Base-by-base conservation (phyloP, 2,329 filamentous ascomycete species). In the Westerdykella aurantiaca region DNA sequence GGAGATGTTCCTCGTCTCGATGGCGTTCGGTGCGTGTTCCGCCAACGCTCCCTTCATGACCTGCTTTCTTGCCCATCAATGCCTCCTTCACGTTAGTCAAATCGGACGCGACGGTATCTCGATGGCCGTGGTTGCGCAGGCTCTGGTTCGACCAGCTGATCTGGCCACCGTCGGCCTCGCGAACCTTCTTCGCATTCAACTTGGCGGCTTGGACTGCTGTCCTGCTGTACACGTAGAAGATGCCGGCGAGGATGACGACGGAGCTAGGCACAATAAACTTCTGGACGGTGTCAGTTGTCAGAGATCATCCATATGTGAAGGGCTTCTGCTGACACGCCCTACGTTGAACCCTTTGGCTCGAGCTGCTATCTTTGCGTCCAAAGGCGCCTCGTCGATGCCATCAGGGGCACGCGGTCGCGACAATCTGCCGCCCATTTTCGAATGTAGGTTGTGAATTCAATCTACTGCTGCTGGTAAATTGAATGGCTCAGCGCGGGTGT, bases 131-230 rank as follows among this genome's bases (percentile, higher is more conserved):
- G 42, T 76, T 59, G 45, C 78, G 67, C 51, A 75, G 53, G 51
- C 66, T 74, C 66, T 81, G 77, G 44, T 78, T 77, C 41, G 75
- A 61, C 73, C 71, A 79, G 57, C 58, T 73, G 49, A 72, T 77
- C 66, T 70, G 76, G 41, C 75, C 78, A 22, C 75, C 77, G 48
- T 80, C 77, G 33, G 74, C 76, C 52, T 80, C 75, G 38, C 80
- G 69, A 42, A 80, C 76, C 48, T 72, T 69, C 52, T 80, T 74
- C 0, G 82, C 82, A 50, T 85, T 84, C 38, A 77, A 71, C 53
- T 84, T 83, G 2, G 83, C 83, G 18, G 81, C 78, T 47, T 76
- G 72, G 49, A 86, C 86, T 18, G 78, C 82, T 7, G 77, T 82
- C 40, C 82, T 70, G 22, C 81, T 73, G 65, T 86, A 86, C 29